These are phyloP conservation scores for Penicillium longicatenatum DNA, from an alignment of 495 filamentous ascomycete genomes.

Conservation along the genomic window DNA sequence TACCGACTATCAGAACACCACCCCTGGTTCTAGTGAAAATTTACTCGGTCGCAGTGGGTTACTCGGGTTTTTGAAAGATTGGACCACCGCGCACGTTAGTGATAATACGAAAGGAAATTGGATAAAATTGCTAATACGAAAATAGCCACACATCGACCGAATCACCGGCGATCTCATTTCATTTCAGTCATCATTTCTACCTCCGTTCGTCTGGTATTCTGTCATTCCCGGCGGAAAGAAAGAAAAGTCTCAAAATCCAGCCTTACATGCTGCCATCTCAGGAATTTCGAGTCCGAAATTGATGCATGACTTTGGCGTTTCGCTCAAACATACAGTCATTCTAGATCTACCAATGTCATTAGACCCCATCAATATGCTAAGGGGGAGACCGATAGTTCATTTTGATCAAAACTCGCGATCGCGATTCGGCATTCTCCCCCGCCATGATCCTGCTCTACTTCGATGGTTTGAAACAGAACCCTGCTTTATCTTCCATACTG, in stretches of 20 bases:
- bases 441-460: conserved; percentile 52
- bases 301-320: conserved; percentile 75
- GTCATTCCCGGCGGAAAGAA: conserved; percentile 44
- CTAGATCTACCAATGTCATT: conserved; percentile 66
- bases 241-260: conserved; percentile 3
- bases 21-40: not conserved
- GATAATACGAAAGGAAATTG: not conserved
- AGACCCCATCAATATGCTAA: conserved; percentile 57
- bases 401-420: conserved; percentile 55
- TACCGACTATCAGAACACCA: conserved; percentile 34
- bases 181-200: conserved; percentile 60
- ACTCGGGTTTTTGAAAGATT: conserved; percentile 61
- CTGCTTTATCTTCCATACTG: conserved; percentile 68
- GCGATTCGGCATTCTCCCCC: conserved; percentile 65
- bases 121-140: not conserved
- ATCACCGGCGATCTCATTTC: conserved; percentile 61
- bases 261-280: conserved; percentile 51
- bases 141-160: conserved; percentile 58
- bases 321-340: conserved; percentile 58
- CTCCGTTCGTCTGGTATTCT: conserved; percentile 67
- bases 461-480: conserved; percentile 65
- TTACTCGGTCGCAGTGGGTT: conserved; percentile 54
- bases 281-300: conserved; percentile 62
- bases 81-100: conserved; percentile 63
- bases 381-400: conserved; percentile 52